Evolutionary conservation across 805 yeast species (phyloP).

Genomic region (Ogataea paraovalis): DNA sequence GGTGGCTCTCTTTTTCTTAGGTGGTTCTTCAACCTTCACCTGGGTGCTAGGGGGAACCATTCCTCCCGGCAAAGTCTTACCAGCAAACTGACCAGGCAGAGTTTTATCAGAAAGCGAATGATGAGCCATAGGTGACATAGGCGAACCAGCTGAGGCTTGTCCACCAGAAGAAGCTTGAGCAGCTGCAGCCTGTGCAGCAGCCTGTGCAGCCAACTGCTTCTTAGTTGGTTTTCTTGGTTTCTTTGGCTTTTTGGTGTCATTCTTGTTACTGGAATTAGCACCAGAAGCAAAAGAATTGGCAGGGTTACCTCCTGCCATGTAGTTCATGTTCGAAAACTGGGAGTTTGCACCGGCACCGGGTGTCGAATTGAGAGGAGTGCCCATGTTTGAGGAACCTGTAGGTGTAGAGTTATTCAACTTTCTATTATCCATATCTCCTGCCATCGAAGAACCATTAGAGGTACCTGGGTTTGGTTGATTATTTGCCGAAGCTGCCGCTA

Average conservation of each 20-base stretch:
- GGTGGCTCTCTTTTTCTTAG: constrained; percentile 27
- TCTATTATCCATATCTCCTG: neutral
- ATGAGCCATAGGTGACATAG: constrained; percentile 5
- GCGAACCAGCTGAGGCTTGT: neutral
- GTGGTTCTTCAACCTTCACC: constrained; percentile 19
- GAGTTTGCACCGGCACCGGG: neutral
- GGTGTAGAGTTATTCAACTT: neutral
- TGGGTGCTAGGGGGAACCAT: neutral
- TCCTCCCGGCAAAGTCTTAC: constrained; percentile 13
- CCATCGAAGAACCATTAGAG: neutral
- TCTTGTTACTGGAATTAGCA: constrained; percentile 3
- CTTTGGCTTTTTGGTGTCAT: constrained; percentile 20
- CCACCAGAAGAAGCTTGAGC: constrained; percentile 16
- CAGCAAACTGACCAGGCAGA: constrained; percentile 25
- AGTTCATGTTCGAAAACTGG: neutral
- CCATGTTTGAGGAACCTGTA: neutral
- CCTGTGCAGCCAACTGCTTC: constrained; percentile 29
- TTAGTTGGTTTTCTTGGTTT: constrained; percentile 31
- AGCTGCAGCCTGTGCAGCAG: constrained; percentile 15
- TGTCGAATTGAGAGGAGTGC: neutral
- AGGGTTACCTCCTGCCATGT: neutral
- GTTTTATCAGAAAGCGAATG: constrained; percentile 28
- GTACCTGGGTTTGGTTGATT: constrained; percentile 1
- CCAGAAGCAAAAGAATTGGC: neutral
- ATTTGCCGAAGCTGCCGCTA: constrained; percentile 9